Conservation (phyloP, 2,329 filamentous ascomycete species). For the Ambrosiella beaveri region DNA sequence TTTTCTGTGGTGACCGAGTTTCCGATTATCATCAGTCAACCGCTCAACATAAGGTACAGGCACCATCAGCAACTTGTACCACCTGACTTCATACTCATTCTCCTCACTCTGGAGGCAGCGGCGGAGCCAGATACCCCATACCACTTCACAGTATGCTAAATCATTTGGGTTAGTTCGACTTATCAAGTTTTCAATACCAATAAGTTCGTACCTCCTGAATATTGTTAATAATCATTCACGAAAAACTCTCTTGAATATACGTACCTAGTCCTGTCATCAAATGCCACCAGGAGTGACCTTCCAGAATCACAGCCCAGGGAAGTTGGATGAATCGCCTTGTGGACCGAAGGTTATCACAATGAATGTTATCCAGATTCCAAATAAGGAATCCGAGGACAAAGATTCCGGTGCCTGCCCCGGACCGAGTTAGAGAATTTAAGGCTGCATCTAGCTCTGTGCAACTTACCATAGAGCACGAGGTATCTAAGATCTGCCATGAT, state of each 20-base stretch:
- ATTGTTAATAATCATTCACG: background rate
- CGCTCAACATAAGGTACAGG: constrained; percentile 8
- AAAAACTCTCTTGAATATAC: background rate
- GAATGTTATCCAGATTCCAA: constrained; percentile 67
- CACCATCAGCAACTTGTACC: constrained; percentile 40
- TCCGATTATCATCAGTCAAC: background rate
- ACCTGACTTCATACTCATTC: constrained; percentile 52
- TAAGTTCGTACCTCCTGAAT: constrained; percentile 4
- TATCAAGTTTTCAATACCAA: background rate
- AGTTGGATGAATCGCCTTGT: constrained; percentile 54
- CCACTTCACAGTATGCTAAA: constrained; percentile 61
- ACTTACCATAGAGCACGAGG: constrained; percentile 42
- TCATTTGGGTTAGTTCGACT: background rate
- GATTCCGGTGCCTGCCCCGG: constrained; percentile 38
- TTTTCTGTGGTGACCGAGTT: background rate
- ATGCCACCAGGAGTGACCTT: constrained; percentile 47
- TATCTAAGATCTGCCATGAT: constrained; percentile 52
- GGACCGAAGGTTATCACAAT: constrained; percentile 45
- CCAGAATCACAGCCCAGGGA: constrained; percentile 61
- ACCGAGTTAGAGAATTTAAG: background rate
- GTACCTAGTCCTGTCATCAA: constrained; percentile 59
- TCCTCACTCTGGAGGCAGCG: constrained; percentile 58
- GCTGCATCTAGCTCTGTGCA: background rate
- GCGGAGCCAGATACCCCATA: constrained; percentile 69
- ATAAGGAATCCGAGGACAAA: constrained; percentile 61